A percentile compares a stretch with the other conserved stretches of the same genome.
phyloP scores from a whole-genome alignment of 1,284 basidiomycete species.

The Dichomitus squalens region DNA sequence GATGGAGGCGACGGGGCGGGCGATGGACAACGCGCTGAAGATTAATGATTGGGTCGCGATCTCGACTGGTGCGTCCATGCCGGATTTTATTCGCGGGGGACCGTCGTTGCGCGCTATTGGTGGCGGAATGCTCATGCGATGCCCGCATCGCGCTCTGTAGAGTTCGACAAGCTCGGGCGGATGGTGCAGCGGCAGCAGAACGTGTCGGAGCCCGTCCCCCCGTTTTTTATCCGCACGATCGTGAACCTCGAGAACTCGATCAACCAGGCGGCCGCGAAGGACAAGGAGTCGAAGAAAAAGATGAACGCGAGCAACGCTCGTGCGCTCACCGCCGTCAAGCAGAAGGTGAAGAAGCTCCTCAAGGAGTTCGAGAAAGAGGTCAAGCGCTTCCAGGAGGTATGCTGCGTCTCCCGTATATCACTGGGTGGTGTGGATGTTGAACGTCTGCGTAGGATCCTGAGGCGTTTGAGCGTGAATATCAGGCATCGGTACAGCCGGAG shows the following conservation, averaged over 20 bases:
- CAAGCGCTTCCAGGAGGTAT: conserved; percentile 78
- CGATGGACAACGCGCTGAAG: conserved; percentile 94
- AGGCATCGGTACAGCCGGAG: conserved; percentile 53
- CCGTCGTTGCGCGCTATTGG: background rate
- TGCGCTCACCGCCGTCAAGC: conserved; percentile 95
- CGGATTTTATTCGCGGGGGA: background rate
- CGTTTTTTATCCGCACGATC: conserved; percentile 84
- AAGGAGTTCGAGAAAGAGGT: conserved; percentile 91
- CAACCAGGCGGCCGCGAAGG: conserved; percentile 75
- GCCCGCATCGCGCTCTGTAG: conserved; percentile 44
- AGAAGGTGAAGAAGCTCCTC: conserved; percentile 90
- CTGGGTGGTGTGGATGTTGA: background rate
- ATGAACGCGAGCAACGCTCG: conserved; percentile 96
- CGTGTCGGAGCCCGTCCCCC: conserved; percentile 85
- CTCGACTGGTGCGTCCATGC: conserved; percentile 66
- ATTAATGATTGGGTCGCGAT: conserved; percentile 97
- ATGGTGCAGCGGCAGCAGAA: conserved; percentile 91
- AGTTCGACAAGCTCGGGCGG: conserved; percentile 94
- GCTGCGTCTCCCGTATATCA: conserved; percentile 21
- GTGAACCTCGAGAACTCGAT: conserved; percentile 79
- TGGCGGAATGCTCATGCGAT: background rate
- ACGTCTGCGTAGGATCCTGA: conserved; percentile 73
- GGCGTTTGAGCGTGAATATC: conserved; percentile 81
- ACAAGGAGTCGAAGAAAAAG: conserved; percentile 94
- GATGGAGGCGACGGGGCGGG: conserved; percentile 87